phyloP scores from a whole-genome alignment of 495 filamentous ascomycete genomes.

The Staphylotrichum longicolle region DNA sequence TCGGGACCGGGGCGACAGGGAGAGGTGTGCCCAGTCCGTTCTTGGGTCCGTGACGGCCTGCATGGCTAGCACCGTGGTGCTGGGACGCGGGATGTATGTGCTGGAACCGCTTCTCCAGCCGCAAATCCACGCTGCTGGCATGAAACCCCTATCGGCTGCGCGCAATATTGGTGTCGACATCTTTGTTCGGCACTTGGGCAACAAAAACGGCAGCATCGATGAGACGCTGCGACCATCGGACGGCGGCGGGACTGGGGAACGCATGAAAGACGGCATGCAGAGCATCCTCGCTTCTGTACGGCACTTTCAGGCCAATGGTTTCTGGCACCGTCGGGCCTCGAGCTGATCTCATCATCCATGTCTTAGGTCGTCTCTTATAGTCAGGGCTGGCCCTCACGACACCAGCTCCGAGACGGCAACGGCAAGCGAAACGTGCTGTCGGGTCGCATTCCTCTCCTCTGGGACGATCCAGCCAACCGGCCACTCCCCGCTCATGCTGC shows the following conservation, averaged over 20 bases:
- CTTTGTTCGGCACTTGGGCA: not conserved
- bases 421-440: conserved; percentile 12
- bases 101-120: too few relatives aligned
- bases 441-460: conserved; percentile 8
- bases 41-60: too few relatives aligned
- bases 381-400: not conserved
- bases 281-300: conserved; percentile 14
- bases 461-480: conserved; percentile 2
- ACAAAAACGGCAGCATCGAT: conserved; percentile 4
- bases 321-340: not conserved
- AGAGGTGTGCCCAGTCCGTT: too few relatives aligned
- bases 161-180: too few relatives aligned
- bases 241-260: not conserved
- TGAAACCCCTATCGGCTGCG: too few relatives aligned
- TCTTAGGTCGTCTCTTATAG: conserved; percentile 6
- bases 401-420: conserved; percentile 7
- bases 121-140: too few relatives aligned
- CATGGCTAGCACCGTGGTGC: too few relatives aligned
- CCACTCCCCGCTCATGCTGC: not conserved
- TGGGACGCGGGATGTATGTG: too few relatives aligned
- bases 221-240: not conserved
- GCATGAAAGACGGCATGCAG: conserved; percentile 10
- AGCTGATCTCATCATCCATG: conserved; percentile 14
- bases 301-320: conserved; percentile 11
- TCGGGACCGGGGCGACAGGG: too few relatives aligned